Evolutionary conservation across 1,284 basidiomycete genomes (phyloP).

Genomic region (Marasmius oreades): DNA sequence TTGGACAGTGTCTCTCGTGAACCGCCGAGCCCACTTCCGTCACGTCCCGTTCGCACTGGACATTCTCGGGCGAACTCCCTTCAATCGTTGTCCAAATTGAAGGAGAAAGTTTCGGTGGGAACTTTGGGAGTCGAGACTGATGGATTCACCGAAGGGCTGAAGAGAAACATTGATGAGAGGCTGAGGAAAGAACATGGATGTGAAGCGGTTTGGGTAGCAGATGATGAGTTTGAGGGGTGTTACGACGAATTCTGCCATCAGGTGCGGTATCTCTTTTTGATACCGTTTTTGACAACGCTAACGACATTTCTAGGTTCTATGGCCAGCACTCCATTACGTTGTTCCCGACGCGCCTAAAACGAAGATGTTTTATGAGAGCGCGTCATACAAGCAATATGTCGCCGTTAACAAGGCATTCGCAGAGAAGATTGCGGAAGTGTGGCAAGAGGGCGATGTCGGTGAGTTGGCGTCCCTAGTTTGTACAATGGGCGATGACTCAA

Average conservation of each 20-base stretch:
- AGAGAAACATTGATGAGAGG: slow-evolving; percentile 55
- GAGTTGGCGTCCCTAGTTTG: too few relatives aligned
- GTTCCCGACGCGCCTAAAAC: slow-evolving; percentile 84
- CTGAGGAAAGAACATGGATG: slow-evolving; percentile 57
- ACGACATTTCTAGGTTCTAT: slow-evolving; percentile 53
- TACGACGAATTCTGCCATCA: slow-evolving; percentile 91
- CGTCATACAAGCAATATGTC: slow-evolving; percentile 71
- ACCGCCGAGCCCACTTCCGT: slow-evolving; percentile 23
- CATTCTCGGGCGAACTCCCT: neutral
- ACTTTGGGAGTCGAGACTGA: slow-evolving; percentile 71
- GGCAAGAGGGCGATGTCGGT: slow-evolving; percentile 81
- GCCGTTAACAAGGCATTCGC: slow-evolving; percentile 85
- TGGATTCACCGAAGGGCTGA: slow-evolving; percentile 50
- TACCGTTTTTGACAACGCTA: slow-evolving; percentile 5
- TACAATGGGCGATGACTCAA: slow-evolving; percentile 9
- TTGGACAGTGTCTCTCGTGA: slow-evolving; percentile 60
- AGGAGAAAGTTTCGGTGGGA: slow-evolving; percentile 75
- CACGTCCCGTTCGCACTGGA: neutral
- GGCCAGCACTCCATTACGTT: slow-evolving; percentile 87
- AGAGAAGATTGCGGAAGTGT: slow-evolving; percentile 68
- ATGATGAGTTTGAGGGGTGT: slow-evolving; percentile 69
- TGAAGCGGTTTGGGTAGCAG: slow-evolving; percentile 79
- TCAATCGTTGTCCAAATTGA: slow-evolving; percentile 19
- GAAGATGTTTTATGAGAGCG: slow-evolving; percentile 77
- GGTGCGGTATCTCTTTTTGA: slow-evolving; percentile 27